phyloP scores from a whole-genome alignment of 2,329 filamentous ascomycete genomes.

The Penicillium janthinellum region DNA sequence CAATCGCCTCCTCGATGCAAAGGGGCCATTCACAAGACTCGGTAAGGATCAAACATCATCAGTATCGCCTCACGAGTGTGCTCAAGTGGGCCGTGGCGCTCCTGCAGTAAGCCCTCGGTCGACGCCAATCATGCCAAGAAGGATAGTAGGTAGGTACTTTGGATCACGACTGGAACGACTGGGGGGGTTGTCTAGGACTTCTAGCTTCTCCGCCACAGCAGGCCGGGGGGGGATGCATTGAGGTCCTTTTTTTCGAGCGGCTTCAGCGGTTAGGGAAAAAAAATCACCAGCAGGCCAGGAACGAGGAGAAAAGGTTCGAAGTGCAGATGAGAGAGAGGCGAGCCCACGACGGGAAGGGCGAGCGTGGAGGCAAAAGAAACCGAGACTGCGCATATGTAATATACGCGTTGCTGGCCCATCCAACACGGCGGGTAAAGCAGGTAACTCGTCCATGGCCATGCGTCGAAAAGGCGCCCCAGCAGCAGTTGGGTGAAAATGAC shows the following conservation, averaged over 20 bases:
- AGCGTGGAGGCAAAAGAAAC: slow-evolving; percentile 19
- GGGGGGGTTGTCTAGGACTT: not conserved
- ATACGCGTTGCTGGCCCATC: slow-evolving; percentile 1
- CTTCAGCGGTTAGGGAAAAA: slow-evolving; percentile 25
- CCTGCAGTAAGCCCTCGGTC: not conserved
- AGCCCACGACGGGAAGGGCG: not conserved
- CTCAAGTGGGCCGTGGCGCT: slow-evolving; percentile 13
- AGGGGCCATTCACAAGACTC: not conserved
- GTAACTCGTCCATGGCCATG: not conserved
- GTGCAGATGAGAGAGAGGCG: slow-evolving; percentile 3
- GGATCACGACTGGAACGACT: not conserved
- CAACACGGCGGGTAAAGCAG: not conserved
- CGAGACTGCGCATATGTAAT: slow-evolving; percentile 18
- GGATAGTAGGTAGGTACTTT: not conserved
- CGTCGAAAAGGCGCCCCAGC: not conserved
- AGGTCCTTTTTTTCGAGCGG: slow-evolving; percentile 18
- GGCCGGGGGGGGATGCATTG: not conserved
- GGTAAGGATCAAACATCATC: not conserved
- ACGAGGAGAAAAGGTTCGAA: not conserved
- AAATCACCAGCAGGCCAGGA: slow-evolving; percentile 6
- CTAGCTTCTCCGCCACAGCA: not conserved
- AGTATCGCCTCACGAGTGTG: not conserved
- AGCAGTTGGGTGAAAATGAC: not conserved
- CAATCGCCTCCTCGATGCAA: not conserved
- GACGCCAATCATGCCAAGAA: not conserved